Evolutionary conservation across 2,329 filamentous ascomycete species (phyloP).

Genomic region (Cytospora piceicola): DNA sequence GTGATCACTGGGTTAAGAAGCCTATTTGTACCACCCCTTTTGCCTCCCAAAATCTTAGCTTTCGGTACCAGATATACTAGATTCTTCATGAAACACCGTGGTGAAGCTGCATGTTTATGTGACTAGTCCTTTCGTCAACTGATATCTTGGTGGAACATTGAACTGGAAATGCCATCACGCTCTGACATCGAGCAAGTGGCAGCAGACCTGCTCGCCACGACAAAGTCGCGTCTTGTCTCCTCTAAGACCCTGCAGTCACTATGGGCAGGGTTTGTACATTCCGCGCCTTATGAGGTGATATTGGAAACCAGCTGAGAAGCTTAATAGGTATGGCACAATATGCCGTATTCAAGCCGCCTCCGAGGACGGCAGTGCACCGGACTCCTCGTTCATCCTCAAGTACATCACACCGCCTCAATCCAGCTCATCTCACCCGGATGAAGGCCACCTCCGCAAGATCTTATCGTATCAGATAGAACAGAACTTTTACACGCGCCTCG

Average conservation of each 20-base stretch:
- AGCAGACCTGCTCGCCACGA: constrained; percentile 11
- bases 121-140: background rate
- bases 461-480: constrained; percentile 70
- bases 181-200: constrained; percentile 22
- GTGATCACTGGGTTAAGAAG: background rate
- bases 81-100: background rate
- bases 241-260: constrained; percentile 47
- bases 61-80: background rate
- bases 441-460: constrained; percentile 68
- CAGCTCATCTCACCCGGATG: constrained; percentile 45
- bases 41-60: background rate
- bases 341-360: background rate
- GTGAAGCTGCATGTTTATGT: background rate
- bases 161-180: constrained; percentile 11
- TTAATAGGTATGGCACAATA: background rate
- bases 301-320: background rate
- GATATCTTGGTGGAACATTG: background rate
- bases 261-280: constrained; percentile 58
- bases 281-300: constrained; percentile 37
- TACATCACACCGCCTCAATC: constrained; percentile 58
- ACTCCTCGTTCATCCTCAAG: constrained; percentile 58
- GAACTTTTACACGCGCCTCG: constrained; percentile 64
- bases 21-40: background rate
- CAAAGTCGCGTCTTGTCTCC: constrained; percentile 39
- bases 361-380: constrained; percentile 20